These are phyloP conservation scores for Dioszegia hungarica DNA, from an alignment of 768 basidiomycete species.

Conservation along the genomic window DNA sequence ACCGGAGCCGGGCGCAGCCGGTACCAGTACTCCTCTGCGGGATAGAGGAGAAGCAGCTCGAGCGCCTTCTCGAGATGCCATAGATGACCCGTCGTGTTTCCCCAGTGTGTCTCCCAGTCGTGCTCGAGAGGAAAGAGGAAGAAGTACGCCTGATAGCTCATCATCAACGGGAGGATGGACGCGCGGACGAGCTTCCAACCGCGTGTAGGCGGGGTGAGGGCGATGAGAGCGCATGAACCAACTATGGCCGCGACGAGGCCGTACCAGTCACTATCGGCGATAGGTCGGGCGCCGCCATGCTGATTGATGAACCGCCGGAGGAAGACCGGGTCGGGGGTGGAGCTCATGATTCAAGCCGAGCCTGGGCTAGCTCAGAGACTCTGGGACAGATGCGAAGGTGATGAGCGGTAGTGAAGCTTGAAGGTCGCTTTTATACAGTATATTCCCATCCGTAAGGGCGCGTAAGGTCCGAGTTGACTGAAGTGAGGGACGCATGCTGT, in stretches of 20 bases:
- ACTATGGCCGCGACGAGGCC: neutral
- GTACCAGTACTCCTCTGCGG: constrained; percentile 24
- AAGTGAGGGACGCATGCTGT: too few species aligned
- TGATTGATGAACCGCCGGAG: neutral
- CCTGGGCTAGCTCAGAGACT: too few species aligned
- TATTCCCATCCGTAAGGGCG: too few species aligned
- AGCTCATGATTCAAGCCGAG: too few species aligned
- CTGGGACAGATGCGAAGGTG: too few species aligned
- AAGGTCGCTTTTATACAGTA: too few species aligned
- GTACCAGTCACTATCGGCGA: neutral
- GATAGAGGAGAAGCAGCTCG: constrained; percentile 24
- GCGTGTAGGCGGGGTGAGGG: constrained; percentile 18
- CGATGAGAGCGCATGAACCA: neutral
- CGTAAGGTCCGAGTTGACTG: too few species aligned
- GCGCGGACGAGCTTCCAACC: constrained; percentile 23
- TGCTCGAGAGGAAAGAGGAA: neutral
- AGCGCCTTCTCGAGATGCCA: constrained; percentile 6
- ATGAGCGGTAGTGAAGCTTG: too few species aligned
- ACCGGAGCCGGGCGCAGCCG: neutral
- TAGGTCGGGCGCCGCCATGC: neutral
- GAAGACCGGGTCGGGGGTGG: constrained; percentile 1
- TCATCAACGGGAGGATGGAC: neutral
- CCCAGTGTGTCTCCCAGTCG: constrained; percentile 10
- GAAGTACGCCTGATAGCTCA: neutral
- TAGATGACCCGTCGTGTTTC: neutral